phyloP scores from a whole-genome alignment of 441 rosid genomes.

The Dalechampia spathulata region DNA sequence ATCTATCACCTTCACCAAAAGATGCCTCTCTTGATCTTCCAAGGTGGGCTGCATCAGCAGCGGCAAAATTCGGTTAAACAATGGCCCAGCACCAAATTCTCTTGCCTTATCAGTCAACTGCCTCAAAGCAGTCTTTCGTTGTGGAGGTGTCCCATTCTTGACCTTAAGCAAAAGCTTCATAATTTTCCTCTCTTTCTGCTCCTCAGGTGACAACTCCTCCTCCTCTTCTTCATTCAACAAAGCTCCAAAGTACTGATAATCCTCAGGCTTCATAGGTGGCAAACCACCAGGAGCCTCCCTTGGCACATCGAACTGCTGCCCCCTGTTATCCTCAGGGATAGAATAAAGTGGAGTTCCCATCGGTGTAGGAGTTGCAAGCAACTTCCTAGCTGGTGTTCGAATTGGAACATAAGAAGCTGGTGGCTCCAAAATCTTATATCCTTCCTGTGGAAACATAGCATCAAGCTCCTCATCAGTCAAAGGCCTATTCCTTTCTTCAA shows the following conservation, averaged over 20 bases:
- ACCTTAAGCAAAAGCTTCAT: constrained; percentile 91
- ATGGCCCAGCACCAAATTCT: constrained; percentile 93
- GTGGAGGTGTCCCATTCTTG: constrained; percentile 95
- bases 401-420: constrained; percentile 98
- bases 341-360: constrained; percentile 75
- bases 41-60: constrained; percentile 94
- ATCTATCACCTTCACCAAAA: constrained; percentile 91
- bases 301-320: constrained; percentile 97
- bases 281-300: constrained; percentile 80
- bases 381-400: constrained; percentile 85
- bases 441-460: constrained; percentile 86
- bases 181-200: constrained; percentile 95
- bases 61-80: constrained; percentile 80
- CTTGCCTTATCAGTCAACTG: constrained; percentile 97
- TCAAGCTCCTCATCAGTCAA: constrained; percentile 95
- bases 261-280: constrained; percentile 97
- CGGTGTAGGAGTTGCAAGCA: constrained; percentile 87
- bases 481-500: constrained; percentile 93
- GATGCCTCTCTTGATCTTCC: constrained; percentile 99
- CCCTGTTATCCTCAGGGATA: constrained; percentile 91
- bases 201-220: constrained; percentile 80
- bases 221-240: constrained; percentile 85
- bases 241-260: constrained; percentile 83
- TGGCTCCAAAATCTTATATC: constrained; percentile 85
- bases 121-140: constrained; percentile 92